Base-by-base conservation (phyloP, 2,329 filamentous ascomycete genomes). In the Exophiala aquamarina region DNA sequence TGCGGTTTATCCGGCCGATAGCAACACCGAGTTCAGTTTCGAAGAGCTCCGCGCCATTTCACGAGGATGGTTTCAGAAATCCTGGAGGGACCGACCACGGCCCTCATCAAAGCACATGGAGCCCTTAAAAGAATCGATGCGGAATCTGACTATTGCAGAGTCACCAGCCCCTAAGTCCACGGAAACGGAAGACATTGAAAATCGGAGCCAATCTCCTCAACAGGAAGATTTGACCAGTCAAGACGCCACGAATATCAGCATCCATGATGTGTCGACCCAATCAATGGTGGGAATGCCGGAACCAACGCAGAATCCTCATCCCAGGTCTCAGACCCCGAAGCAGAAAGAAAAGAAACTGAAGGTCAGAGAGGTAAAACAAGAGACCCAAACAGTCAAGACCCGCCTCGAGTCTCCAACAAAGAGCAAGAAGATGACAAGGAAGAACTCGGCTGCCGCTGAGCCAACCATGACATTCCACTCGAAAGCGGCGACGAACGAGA, bases 381-480 rank as follows among this genome's bases (percentile, higher is more conserved):
- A 95, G 68, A 95, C 91, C 2, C 90, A 96, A 67, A 95, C 92
- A 42, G 89, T 97, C 67, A 93, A 95, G 75, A 86, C 90, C 47
- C 96, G 96, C 59, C 74, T 97, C 44, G 89, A 93, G 61, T 96
- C 92, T 2, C 92, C 91, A 0, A 87, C 87, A 0, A 81, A 84
- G n/a, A 11, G 23, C 23, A 83, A 83, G 3, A 97, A 94, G 67
- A 77, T 92, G 45, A 86, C 84, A 55, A 88, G 88, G 66, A 93
- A 87, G 65, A 84, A 83, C 41, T 77, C 76, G 9, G 70, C 75
- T 28, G 37, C 46, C 10, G 39, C 47, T 4, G 92, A 97, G 67
- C 88, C 91, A n/a, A 98, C 93, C 2, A 96, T 98, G 91, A 98
- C 93, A 1, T 81, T 98, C 56, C 90, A 97, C 63, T 98, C 93